phyloP scores from a whole-genome alignment of 306 rosid genomes.

The Alnus glutinosa region DNA sequence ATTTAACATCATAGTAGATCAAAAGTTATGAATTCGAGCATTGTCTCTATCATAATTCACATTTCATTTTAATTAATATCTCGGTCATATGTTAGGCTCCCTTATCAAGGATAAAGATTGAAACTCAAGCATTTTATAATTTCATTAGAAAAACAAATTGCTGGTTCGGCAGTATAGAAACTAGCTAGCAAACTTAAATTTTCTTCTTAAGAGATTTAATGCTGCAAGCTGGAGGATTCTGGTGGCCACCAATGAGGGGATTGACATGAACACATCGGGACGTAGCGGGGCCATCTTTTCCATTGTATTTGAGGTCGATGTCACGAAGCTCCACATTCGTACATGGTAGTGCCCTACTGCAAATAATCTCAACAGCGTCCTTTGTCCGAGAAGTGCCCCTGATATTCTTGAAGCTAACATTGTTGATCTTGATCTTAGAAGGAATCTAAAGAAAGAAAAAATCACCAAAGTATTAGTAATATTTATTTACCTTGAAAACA shows the following conservation, averaged over 20 bases:
- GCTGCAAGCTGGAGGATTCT: slow-evolving; percentile 27
- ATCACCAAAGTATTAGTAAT: too few species aligned
- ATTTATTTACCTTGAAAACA: neutral
- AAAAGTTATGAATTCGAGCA: too few species aligned
- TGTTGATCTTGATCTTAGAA: slow-evolving; percentile 46
- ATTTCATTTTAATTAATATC: too few species aligned
- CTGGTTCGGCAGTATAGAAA: too few species aligned
- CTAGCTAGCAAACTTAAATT: neutral
- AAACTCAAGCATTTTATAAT: too few species aligned
- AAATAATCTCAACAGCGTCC: slow-evolving; percentile 36
- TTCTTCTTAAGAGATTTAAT: neutral
- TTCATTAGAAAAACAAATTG: too few species aligned
- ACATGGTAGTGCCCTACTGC: slow-evolving; percentile 45
- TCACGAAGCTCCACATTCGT: slow-evolving; percentile 29
- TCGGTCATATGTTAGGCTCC: too few species aligned
- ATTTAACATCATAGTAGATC: too few species aligned
- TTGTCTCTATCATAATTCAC: too few species aligned
- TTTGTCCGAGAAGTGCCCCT: slow-evolving; percentile 28
- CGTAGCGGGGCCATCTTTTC: slow-evolving; percentile 2
- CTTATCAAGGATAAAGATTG: too few species aligned
- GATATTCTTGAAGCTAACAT: slow-evolving; percentile 41
- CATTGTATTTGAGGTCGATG: slow-evolving; percentile 27
- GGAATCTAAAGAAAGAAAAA: slow-evolving; percentile 14
- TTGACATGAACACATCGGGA: slow-evolving; percentile 37
- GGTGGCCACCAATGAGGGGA: slow-evolving; percentile 30